These are phyloP conservation scores for Kentomonas sorsogonicus DNA, from an alignment of 208 protist genomes.

Conservation along the genomic window DNA sequence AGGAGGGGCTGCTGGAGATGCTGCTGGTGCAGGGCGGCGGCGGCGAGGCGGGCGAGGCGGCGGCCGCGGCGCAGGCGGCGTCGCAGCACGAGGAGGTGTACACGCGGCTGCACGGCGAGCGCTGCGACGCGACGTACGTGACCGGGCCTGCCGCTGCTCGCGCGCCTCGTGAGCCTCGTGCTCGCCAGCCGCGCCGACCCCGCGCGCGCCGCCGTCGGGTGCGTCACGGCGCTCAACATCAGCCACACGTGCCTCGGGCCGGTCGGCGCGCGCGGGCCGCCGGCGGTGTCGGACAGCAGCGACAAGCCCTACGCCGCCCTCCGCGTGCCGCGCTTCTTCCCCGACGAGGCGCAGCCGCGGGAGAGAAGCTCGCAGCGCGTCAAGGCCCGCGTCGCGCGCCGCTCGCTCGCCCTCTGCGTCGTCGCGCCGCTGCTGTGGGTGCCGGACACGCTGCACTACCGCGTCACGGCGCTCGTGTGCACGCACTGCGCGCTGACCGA, in stretches of 20 bases:
- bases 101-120: conserved; percentile 18
- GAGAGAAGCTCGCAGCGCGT: conserved; percentile 10
- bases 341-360: conserved; percentile 22
- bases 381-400: conserved; percentile 16
- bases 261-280: conserved; percentile 25
- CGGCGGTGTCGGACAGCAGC: conserved; percentile 24
- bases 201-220: conserved; percentile 12
- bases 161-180: conserved; percentile 18
- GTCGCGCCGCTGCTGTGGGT: conserved; percentile 48
- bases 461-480: conserved; percentile 28
- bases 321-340: conserved; percentile 30
- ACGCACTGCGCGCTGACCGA: conserved; percentile 40
- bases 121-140: conserved; percentile 37
- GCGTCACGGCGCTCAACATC: conserved; percentile 35
- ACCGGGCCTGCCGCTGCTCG: conserved; percentile 17
- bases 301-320: conserved; percentile 9
- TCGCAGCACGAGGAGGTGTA: conserved; percentile 20
- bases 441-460: conserved; percentile 23
- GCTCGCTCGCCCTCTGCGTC: conserved; percentile 38
- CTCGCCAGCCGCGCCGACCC: conserved; percentile 19
- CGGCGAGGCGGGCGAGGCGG: conserved; percentile 11
- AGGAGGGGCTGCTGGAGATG: conserved; percentile 40
- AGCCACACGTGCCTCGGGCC: conserved; percentile 36
- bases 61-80: conserved; percentile 14
- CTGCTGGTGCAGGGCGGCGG: conserved; percentile 21